These are phyloP conservation scores for Caloboletus inedulis DNA, from an alignment of 1,284 basidiomycete genomes.

Conservation along the genomic window DNA sequence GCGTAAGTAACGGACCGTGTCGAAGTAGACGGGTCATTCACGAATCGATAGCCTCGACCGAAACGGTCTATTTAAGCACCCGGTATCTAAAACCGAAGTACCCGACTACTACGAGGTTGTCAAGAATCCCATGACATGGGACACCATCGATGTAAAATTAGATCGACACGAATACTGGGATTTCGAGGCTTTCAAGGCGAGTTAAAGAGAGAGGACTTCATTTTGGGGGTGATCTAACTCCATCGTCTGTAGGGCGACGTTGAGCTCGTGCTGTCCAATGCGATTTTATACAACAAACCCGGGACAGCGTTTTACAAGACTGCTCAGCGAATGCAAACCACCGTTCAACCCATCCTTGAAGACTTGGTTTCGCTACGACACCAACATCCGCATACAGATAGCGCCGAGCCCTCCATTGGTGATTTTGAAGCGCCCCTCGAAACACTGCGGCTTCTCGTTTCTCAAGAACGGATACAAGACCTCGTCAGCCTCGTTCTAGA, in stretches of 20 bases:
- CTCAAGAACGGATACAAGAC: slow-evolving; percentile 48
- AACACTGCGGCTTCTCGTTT: slow-evolving; percentile 53
- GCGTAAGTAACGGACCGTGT: slow-evolving; percentile 45
- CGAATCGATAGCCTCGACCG: slow-evolving; percentile 62
- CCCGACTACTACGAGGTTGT: slow-evolving; percentile 93
- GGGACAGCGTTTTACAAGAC: slow-evolving; percentile 72
- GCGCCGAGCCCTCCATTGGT: slow-evolving; percentile 37
- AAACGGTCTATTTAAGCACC: slow-evolving; percentile 72
- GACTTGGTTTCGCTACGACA: slow-evolving; percentile 44
- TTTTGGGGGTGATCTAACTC: background rate
- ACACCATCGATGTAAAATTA: slow-evolving; percentile 74
- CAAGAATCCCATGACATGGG: slow-evolving; percentile 89
- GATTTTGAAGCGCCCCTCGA: slow-evolving; percentile 70
- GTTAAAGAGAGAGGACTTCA: slow-evolving; percentile 9
- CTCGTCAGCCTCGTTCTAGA: slow-evolving; percentile 52
- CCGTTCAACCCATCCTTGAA: slow-evolving; percentile 57
- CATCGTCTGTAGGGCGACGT: slow-evolving; percentile 67
- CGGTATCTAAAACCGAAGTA: slow-evolving; percentile 76
- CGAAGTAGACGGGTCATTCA: background rate
- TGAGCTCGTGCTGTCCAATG: slow-evolving; percentile 81
- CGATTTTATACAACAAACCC: slow-evolving; percentile 81
- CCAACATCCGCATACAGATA: slow-evolving; percentile 14
- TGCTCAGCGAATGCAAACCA: slow-evolving; percentile 67
- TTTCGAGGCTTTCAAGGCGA: slow-evolving; percentile 72
- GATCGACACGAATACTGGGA: slow-evolving; percentile 78